Conservation (phyloP, 2,329 filamentous ascomycete genomes). For the Gnomoniopsis sp. region DNA sequence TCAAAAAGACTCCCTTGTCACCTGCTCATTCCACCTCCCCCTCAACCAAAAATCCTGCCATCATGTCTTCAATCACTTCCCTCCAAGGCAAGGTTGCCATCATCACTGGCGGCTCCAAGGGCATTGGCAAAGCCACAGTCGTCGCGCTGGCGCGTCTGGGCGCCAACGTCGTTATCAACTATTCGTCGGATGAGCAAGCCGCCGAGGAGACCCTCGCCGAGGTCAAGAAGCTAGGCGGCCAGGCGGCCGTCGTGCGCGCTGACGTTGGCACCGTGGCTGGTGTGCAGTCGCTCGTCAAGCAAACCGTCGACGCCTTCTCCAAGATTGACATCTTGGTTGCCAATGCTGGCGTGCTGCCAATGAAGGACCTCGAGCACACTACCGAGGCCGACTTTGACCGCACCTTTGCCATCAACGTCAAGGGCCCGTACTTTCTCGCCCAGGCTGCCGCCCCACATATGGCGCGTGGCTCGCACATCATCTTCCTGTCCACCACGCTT, state of each 20-base stretch:
- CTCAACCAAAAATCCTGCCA: background rate
- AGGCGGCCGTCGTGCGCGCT: slow-evolving; percentile 25
- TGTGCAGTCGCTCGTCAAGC: slow-evolving; percentile 46
- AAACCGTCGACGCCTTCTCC: slow-evolving; percentile 48
- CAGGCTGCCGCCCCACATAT: slow-evolving; percentile 51
- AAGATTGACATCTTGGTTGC: slow-evolving; percentile 49
- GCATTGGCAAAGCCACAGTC: slow-evolving; percentile 81
- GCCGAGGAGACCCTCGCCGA: slow-evolving; percentile 34
- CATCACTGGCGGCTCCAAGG: slow-evolving; percentile 76
- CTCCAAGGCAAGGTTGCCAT: slow-evolving; percentile 51
- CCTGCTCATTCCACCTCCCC: background rate
- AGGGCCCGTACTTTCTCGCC: slow-evolving; percentile 53
- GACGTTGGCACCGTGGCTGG: slow-evolving; percentile 45
- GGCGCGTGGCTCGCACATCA: slow-evolving; percentile 35
- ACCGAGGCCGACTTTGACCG: slow-evolving; percentile 50
- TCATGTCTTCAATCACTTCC: background rate
- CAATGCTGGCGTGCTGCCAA: slow-evolving; percentile 50
- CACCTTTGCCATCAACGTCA: slow-evolving; percentile 46
- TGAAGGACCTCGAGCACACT: slow-evolving; percentile 44
- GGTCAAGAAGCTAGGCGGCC: background rate
- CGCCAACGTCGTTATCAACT: slow-evolving; percentile 65
- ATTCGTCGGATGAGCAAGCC: slow-evolving; percentile 40
- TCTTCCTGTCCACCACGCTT: slow-evolving; percentile 44
- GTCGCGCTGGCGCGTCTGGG: slow-evolving; percentile 81
- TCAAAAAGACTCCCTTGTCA: background rate